Evolutionary conservation across 352 stramenopile species (phyloP), one percentile per base, ranked within the genome.

Genomic region (Saprolegnia diclina): DNA sequence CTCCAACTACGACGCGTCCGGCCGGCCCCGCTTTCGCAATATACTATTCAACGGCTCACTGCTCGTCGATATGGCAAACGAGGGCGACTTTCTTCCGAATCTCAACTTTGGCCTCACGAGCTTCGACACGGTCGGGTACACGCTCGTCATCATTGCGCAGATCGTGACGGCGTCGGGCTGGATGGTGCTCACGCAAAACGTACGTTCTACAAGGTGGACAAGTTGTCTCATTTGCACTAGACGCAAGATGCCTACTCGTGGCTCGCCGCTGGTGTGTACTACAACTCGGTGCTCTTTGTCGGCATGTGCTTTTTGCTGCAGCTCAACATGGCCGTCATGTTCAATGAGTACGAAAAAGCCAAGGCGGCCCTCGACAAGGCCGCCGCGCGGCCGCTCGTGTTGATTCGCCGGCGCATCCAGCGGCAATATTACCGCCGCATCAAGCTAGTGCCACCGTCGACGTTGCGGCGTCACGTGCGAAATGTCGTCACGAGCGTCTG

Each of bases 61-160:
- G 19, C 21, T 35, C n/a, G 46, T 62, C 14, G 40, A 44, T 2
- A 61, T 69, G 18, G 50, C 29, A 26, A 61, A 1, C 22, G 63
- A 69, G 29, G 82, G 77, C 3, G 70, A 88, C 1, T 96, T 92
- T 72, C 72, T 66, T 5, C 54, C 69, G 0, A 74, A 73, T 24
- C 68, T 96, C 0, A 91, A 97, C 54, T 98, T 81, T 75, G 95
- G 94, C 0, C 95, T 95, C 44, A 97, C 91, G 1, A 91, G 75
- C 19, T 98, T 98, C 72, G 94, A 98, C 77, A 87, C 95, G 65
- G 91, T 98, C 46, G 76, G 76, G 0, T 78, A 62, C 11, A 85
- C 92, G 0, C 95, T 97, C 44, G 78, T 98, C 40, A 96, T 90
- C 9, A 96, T 97, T 44, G 97, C 98, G 71, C 92, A 98, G 74